Conservation (phyloP, 768 basidiomycete species). For the Naganishia onofrii region DNA sequence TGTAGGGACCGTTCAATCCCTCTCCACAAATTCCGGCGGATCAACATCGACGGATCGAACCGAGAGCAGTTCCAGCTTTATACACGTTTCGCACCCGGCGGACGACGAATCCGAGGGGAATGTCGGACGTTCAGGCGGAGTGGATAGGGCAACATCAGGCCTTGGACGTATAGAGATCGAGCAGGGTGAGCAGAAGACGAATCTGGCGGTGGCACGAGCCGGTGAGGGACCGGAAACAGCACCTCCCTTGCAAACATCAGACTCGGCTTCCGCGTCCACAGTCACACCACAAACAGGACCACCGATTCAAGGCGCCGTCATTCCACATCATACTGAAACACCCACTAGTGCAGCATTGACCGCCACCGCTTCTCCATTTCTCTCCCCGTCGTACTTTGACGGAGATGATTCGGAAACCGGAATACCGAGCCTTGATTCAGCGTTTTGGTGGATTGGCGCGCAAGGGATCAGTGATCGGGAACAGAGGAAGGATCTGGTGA, state of each 20-base stretch:
- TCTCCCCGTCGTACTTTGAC: slow-evolving; percentile 57
- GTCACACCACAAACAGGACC: slow-evolving; percentile 4
- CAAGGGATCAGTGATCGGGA: slow-evolving; percentile 26
- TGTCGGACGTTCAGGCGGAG: not conserved
- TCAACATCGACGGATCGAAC: slow-evolving; percentile 15
- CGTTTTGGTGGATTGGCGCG: slow-evolving; percentile 28
- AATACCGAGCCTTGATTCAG: slow-evolving; percentile 51
- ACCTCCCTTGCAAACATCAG: slow-evolving; percentile 5
- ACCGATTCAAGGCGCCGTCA: not conserved
- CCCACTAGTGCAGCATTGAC: not conserved
- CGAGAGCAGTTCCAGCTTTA: slow-evolving; percentile 15
- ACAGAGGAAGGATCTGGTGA: slow-evolving; percentile 16
- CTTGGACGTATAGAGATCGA: slow-evolving; percentile 1
- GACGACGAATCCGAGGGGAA: not conserved
- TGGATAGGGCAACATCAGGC: not conserved
- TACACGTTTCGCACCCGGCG: slow-evolving; percentile 13
- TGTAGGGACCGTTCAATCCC: slow-evolving; percentile 16
- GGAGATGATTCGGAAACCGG: slow-evolving; percentile 63
- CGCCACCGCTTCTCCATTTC: slow-evolving; percentile 33
- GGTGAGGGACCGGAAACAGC: not conserved
- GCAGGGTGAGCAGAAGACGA: not conserved
- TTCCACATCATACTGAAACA: not conserved
- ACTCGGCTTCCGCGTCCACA: slow-evolving; percentile 4
- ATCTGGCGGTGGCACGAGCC: slow-evolving; percentile 9
- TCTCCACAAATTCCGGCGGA: slow-evolving; percentile 1